These are phyloP conservation scores for Lentinula aciculospora DNA, from an alignment of 768 basidiomycete species.

Conservation along the genomic window DNA sequence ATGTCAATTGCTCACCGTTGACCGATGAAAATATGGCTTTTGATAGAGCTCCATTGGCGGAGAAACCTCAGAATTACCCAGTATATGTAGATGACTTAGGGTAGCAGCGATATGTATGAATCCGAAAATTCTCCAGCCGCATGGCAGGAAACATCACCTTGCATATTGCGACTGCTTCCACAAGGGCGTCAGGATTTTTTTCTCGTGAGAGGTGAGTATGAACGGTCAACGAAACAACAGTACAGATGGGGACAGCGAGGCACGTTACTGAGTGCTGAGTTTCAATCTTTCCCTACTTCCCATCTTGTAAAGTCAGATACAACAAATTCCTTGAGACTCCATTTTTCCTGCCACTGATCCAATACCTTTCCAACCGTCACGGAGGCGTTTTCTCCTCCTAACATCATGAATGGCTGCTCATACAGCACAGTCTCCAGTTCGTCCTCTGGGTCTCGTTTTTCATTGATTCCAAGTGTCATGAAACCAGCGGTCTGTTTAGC, in stretches of 20 bases:
- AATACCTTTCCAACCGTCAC: slow-evolving; percentile 40
- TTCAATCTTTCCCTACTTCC: slow-evolving; percentile 19
- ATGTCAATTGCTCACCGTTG: neutral
- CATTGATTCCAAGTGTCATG: slow-evolving; percentile 52
- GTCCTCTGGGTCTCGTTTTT: slow-evolving; percentile 8
- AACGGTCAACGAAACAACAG: neutral
- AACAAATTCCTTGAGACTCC: slow-evolving; percentile 33
- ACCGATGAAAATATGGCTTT: neutral
- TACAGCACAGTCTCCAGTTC: slow-evolving; percentile 54
- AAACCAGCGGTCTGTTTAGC: slow-evolving; percentile 85
- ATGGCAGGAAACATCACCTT: neutral
- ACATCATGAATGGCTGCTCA: slow-evolving; percentile 69
- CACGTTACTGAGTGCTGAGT: neutral
- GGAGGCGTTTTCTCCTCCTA: slow-evolving; percentile 49
- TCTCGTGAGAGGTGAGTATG: neutral
- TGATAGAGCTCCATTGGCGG: neutral
- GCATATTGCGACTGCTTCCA: neutral
- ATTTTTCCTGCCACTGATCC: slow-evolving; percentile 46
- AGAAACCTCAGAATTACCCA: neutral
- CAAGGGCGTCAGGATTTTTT: no score
- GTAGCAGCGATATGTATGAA: neutral
- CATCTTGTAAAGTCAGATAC: slow-evolving; percentile 22
- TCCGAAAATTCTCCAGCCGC: neutral
- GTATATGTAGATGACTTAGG: neutral
- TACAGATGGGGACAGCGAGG: neutral